Evolutionary conservation across 495 filamentous ascomycete genomes (phyloP).

Genomic region (Penicillium cataractarum): DNA sequence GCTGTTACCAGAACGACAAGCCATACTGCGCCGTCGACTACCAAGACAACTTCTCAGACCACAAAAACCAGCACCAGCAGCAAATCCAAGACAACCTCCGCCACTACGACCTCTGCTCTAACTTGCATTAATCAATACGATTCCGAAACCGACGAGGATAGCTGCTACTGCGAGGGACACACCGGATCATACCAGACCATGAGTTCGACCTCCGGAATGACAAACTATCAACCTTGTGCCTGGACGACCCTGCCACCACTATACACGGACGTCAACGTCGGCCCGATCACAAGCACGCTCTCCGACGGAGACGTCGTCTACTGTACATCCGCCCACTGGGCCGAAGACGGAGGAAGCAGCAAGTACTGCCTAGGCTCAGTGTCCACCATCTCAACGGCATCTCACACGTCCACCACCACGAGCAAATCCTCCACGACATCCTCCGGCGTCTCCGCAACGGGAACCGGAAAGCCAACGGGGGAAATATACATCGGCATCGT

Average conservation of each 20-base stretch:
- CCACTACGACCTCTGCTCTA: not conserved
- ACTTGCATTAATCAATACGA: not conserved
- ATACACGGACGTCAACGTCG: not conserved
- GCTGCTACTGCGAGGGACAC: not conserved
- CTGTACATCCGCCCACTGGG: not conserved
- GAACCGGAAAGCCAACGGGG: not conserved
- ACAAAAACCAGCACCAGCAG: not conserved
- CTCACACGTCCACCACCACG: not conserved
- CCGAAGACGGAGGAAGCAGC: not conserved
- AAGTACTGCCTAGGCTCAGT: not conserved
- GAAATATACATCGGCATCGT: not conserved
- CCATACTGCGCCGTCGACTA: not conserved
- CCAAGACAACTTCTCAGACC: not conserved
- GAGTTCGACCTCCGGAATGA: not conserved
- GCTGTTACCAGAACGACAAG: not conserved
- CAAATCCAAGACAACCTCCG: too few relatives aligned
- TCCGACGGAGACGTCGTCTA: conserved; percentile 1
- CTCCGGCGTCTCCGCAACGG: not conserved
- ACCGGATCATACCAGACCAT: not conserved
- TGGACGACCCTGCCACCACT: not conserved
- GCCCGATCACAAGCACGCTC: not conserved
- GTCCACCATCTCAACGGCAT: not conserved
- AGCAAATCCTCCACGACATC: not conserved
- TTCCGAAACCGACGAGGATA: not conserved
- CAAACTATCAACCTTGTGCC: not conserved